Percentiles rank a stretch among this genome's conserved stretches.
phyloP scores from a whole-genome alignment of 2,329 filamentous ascomycete genomes.

The Sporothrix globosa region DNA sequence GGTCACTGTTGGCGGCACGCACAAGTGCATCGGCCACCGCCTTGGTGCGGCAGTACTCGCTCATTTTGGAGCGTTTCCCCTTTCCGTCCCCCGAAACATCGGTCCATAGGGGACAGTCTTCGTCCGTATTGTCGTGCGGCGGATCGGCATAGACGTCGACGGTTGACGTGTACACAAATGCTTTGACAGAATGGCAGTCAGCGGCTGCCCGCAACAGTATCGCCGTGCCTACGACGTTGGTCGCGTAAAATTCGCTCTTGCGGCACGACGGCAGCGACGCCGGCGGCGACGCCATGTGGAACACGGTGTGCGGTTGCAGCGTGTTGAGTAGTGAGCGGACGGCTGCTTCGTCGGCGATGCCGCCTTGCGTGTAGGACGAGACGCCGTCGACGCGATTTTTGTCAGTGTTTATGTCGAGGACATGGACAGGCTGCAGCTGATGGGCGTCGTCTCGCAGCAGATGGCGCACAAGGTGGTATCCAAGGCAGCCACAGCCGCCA shows the following conservation, averaged over 20 bases:
- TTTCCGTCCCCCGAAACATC: slow-evolving; percentile 28
- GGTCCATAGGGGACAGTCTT: slow-evolving; percentile 38
- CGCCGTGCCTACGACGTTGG: slow-evolving; percentile 44
- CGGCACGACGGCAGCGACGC: slow-evolving; percentile 36
- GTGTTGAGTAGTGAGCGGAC: slow-evolving; percentile 37
- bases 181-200: slow-evolving; percentile 36
- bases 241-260: slow-evolving; percentile 36
- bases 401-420: slow-evolving; percentile 40
- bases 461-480: slow-evolving; percentile 42
- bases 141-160: slow-evolving; percentile 41
- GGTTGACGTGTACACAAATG: slow-evolving; percentile 44
- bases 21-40: slow-evolving; percentile 42
- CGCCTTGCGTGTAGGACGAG: slow-evolving; percentile 39
- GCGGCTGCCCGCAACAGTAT: slow-evolving; percentile 39
- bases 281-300: slow-evolving; percentile 43
- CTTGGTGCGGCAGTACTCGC: slow-evolving; percentile 43
- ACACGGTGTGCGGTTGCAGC: slow-evolving; percentile 41
- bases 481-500: slow-evolving; percentile 45
- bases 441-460: slow-evolving; percentile 38
- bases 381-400: slow-evolving; percentile 38
- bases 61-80: slow-evolving; percentile 16
- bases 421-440: slow-evolving; percentile 36
- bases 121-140: slow-evolving; percentile 38
- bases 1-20: slow-evolving; percentile 39
- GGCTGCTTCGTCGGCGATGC: slow-evolving; percentile 38